Base-by-base conservation (phyloP, 1,284 basidiomycete species). In the Afroboletus lepidellus region DNA sequence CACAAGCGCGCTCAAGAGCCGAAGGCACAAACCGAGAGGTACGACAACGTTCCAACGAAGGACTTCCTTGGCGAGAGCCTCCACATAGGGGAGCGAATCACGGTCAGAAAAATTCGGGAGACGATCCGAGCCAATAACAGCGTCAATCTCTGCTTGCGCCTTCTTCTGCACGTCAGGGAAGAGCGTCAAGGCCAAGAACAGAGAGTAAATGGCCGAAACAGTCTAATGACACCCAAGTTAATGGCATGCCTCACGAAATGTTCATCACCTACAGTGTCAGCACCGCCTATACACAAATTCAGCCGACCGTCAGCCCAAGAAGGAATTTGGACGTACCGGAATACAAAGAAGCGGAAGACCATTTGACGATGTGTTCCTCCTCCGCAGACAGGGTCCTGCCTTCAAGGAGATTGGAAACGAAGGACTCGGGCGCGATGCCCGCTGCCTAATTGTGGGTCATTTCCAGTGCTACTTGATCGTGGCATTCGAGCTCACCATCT, bases 101-200 rank as follows among this genome's bases (percentile, higher is more conserved):
- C 83, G 76, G 67, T 89, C 87, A 41, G 70, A 67, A 58, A 85
- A 80, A 4, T 72, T 77, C 32, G 87, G 86, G 13, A 88, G 73
- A 51, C 85, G 74, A 56, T 81, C 77, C 51, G 64, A 67, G 46
- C 84, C 84, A 55, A 86, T 60, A n/a, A 87, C 76, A 23, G 72
- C 59, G 62, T 87, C 84, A 52, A 87, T 76, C 63, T 87, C 84
- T 50, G 70, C 73, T 56, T 85, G 85, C 2, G 84, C 85, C 52
- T 64, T 62, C 57, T 69, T 59, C 54, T 66, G 71, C 20, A 43
- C 62, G 8, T 74, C 74, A 0, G 77, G 77, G 50, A 71, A 64
- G 16, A 75, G 60, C 9, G 67, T 63, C 70, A 77, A 65, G 20
- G 69, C 59, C 37, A 73, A 51, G 56, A 72, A 69, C 23, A 76